phyloP scores from a whole-genome alignment of 805 yeast species.

The Sugiyamaella lignohabitans region DNA sequence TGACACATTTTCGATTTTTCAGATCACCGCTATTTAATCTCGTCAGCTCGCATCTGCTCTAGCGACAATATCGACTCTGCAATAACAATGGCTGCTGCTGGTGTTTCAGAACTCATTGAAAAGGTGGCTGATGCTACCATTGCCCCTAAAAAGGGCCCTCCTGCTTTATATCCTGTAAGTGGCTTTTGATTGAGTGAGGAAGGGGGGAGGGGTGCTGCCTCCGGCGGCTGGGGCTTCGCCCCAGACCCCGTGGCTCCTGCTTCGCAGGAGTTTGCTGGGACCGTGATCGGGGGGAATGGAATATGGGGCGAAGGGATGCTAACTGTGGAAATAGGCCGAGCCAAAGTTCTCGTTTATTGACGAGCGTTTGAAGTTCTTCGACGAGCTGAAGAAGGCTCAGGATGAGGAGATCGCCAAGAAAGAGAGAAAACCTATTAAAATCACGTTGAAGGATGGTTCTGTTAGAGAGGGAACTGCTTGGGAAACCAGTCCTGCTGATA shows the following conservation, averaged over 20 bases:
- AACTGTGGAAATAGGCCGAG: constrained; percentile 29
- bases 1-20: not conserved
- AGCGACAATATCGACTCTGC: not conserved
- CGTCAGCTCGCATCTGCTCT: not conserved
- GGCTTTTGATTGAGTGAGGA: not conserved
- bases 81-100: not conserved
- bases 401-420: constrained; percentile 63
- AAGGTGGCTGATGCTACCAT: not conserved
- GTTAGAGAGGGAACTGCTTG: constrained; percentile 71
- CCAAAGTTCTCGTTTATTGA: constrained; percentile 85
- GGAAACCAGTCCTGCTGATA: constrained; percentile 85
- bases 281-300: no score
- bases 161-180: not conserved
- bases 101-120: not conserved
- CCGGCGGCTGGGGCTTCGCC: no score
- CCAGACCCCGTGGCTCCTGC: no score
- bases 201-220: not conserved
- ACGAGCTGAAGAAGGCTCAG: constrained; percentile 68
- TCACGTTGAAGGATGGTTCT: constrained; percentile 84
- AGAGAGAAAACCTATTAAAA: constrained; percentile 57
- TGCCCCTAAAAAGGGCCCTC: not conserved
- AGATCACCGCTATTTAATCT: not conserved
- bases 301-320: not conserved
- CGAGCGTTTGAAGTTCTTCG: constrained; percentile 71
- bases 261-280: no score